phyloP scores from a whole-genome alignment of 176 grass and related monocot genomes.

The Hordeum marinum region DNA sequence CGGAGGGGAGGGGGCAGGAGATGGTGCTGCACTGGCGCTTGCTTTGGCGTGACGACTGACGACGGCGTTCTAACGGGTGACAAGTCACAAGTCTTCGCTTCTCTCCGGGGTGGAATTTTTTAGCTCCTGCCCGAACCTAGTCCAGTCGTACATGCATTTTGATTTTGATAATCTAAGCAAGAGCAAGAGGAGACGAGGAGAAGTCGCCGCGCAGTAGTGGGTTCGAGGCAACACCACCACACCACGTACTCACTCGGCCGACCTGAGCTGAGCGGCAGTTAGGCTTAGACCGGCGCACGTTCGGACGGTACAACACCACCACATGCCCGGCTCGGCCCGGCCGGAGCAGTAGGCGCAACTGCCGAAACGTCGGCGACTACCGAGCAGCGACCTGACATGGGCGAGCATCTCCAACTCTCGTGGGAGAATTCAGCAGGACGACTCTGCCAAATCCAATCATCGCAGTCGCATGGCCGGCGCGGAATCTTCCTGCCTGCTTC shows the following conservation, averaged over 20 bases:
- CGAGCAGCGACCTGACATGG: background rate
- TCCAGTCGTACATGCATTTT: background rate
- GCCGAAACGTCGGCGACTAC: background rate
- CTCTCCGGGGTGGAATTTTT: background rate
- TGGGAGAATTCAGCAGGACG: background rate
- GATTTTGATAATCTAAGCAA: background rate
- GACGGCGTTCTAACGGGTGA: background rate
- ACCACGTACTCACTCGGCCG: background rate
- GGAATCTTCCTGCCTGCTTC: background rate
- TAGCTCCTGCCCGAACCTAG: background rate
- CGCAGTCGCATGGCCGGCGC: background rate
- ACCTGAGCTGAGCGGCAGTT: background rate
- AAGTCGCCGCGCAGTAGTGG: background rate
- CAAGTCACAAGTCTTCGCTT: background rate
- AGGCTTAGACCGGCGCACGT: background rate
- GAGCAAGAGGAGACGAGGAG: background rate
- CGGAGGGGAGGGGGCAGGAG: background rate
- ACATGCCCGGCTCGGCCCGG: background rate
- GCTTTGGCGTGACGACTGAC: conserved; percentile 42
- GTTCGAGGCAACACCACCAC: background rate
- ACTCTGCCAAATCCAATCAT: background rate
- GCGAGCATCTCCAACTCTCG: background rate
- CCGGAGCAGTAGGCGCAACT: conserved; percentile 2
- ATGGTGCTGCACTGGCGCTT: background rate
- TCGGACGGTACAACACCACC: background rate